These are phyloP conservation scores for Fusarium buxicola DNA, from an alignment of 2,329 filamentous ascomycete species.

Conservation along the genomic window DNA sequence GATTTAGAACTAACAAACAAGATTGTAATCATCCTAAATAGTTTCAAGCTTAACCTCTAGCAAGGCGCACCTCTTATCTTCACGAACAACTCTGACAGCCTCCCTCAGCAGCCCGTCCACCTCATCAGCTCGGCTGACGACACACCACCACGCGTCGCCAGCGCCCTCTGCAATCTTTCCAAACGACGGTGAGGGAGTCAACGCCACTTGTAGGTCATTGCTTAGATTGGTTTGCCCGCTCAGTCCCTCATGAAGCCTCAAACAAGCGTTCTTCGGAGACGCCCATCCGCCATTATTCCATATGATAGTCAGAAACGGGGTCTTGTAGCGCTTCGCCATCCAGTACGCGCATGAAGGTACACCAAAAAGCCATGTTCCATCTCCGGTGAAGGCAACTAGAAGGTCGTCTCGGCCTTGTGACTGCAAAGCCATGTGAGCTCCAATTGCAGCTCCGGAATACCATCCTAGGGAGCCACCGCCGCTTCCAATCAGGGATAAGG, in stretches of 20 bases:
- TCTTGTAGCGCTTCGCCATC: conserved; percentile 18
- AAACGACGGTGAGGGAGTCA: conserved; percentile 33
- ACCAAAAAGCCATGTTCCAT: conserved; percentile 31
- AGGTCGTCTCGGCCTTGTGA: conserved; percentile 1
- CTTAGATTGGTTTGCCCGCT: conserved; percentile 16
- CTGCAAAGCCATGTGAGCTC: conserved; percentile 1
- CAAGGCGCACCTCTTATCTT: conserved; percentile 32
- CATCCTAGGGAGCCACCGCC: conserved; percentile 18
- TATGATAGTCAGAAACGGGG: conserved; percentile 13
- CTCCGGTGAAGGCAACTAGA: conserved; percentile 14
- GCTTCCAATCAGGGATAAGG: not conserved
- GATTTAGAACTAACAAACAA: no score
- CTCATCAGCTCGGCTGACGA: conserved; percentile 20
- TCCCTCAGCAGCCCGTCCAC: conserved; percentile 27
- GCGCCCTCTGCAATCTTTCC: conserved; percentile 40
- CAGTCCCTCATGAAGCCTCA: conserved; percentile 29
- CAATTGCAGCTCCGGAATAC: not conserved
- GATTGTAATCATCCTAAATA: conserved; percentile 7
- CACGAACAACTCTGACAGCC: conserved; percentile 27
- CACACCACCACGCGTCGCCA: conserved; percentile 34
- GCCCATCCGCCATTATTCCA: conserved; percentile 23
- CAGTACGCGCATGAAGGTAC: conserved; percentile 24
- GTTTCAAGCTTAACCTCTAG: conserved; percentile 30
- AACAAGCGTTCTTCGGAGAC: conserved; percentile 3
- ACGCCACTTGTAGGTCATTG: conserved; percentile 26